Evolutionary conservation across 306 rosid genomes (phyloP).

Genomic region (Ormosia emarginata): DNA sequence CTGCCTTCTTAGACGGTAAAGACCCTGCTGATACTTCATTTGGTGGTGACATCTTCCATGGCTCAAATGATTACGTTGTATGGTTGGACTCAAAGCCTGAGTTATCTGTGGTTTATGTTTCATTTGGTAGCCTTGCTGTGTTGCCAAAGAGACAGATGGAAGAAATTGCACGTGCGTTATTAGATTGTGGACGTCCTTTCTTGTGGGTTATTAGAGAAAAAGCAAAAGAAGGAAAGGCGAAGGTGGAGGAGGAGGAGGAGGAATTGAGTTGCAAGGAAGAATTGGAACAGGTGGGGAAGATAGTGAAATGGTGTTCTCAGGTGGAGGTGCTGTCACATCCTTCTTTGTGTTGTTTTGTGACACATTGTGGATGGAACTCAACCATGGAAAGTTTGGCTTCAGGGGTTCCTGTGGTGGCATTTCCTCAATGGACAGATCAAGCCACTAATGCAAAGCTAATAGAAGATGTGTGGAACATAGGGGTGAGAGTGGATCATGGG

Average conservation of each 20-base stretch:
- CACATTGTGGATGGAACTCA: conserved; percentile 68
- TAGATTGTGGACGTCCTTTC: conserved; percentile 39
- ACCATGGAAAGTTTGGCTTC: conserved; percentile 39
- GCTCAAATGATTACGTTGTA: conserved; percentile 17
- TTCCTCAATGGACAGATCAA: conserved; percentile 60
- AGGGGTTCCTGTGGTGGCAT: conserved; percentile 52
- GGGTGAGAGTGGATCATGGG: conserved; percentile 32
- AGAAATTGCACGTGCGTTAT: conserved; percentile 51
- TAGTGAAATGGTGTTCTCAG: conserved; percentile 58
- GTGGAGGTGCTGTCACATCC: conserved; percentile 47
- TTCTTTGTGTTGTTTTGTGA: conserved; percentile 49
- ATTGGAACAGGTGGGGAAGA: conserved; percentile 35
- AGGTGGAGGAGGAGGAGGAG: background rate
- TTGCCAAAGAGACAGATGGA: conserved; percentile 44
- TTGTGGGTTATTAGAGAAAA: conserved; percentile 53
- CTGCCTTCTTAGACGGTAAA: conserved; percentile 32
- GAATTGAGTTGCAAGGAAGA: conserved; percentile 19
- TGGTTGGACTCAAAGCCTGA: conserved; percentile 55
- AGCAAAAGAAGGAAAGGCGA: background rate
- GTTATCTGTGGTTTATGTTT: conserved; percentile 48
- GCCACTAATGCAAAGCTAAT: conserved; percentile 48
- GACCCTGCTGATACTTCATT: conserved; percentile 32
- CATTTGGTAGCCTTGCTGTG: conserved; percentile 52
- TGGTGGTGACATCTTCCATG: conserved; percentile 39
- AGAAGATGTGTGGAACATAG: conserved; percentile 43